Percentiles rank a stretch among this genome's conserved stretches.
These are phyloP conservation scores for Sporothrix euskadiensis DNA, from an alignment of 2,329 filamentous ascomycete genomes.

Conservation along the genomic window DNA sequence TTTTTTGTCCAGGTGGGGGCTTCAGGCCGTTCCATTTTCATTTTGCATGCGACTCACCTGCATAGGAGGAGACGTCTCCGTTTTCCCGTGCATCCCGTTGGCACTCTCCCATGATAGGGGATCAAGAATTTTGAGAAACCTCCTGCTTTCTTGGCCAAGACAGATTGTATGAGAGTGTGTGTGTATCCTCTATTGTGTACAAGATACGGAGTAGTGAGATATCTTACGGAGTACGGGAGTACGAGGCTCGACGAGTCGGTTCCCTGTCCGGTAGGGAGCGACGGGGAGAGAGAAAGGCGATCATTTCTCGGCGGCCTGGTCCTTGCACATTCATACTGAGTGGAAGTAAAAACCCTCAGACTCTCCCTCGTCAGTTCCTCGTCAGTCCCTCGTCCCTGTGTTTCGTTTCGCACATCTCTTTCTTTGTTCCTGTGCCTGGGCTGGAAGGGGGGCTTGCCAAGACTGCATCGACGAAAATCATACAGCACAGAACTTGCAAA, in stretches of 20 bases:
- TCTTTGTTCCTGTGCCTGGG: not conserved
- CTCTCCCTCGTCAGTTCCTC: not conserved
- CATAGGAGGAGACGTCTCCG: not conserved
- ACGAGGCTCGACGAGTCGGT: not conserved
- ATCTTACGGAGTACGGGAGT: not conserved
- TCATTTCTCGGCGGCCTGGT: slow-evolving; percentile 3
- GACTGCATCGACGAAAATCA: not conserved
- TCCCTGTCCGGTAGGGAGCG: not conserved
- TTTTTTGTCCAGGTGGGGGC: not conserved
- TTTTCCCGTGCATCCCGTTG: not conserved
- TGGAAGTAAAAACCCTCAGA: not conserved
- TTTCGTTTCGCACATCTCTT: not conserved
- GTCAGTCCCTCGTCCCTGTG: not conserved
- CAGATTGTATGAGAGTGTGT: not conserved
- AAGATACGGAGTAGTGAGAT: not conserved
- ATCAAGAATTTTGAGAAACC: not conserved
- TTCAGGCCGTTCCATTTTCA: not conserved
- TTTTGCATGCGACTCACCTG: not conserved
- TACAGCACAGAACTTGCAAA: not conserved
- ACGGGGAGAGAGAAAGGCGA: not conserved
- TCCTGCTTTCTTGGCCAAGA: slow-evolving; percentile 1
- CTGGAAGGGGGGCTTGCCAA: not conserved
- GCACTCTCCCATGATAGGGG: not conserved
- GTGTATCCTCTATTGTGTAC: not conserved
- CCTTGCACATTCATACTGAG: not conserved